Percentiles rank a stretch among this genome's conserved stretches.
phyloP scores from a whole-genome alignment of 768 basidiomycete species.

The Mycena latifolia region DNA sequence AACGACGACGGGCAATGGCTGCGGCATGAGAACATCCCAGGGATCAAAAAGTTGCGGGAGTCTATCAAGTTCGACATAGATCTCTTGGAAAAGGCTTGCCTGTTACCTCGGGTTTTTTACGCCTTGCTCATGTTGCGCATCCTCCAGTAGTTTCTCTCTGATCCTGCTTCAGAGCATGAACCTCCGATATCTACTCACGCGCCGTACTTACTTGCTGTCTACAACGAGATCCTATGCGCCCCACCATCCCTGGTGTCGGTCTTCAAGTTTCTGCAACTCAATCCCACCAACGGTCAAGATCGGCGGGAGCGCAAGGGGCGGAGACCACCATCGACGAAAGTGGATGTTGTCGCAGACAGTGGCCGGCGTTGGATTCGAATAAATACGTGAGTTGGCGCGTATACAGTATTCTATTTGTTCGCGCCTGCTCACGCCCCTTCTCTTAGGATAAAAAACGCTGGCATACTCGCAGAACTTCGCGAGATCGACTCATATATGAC shows the following conservation, averaged over 20 bases:
- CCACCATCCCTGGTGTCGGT: slow-evolving; percentile 69
- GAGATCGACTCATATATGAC: slow-evolving; percentile 90
- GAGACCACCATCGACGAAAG: slow-evolving; percentile 61
- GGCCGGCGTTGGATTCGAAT: slow-evolving; percentile 87
- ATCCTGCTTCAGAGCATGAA: slow-evolving; percentile 56
- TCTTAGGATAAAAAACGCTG: slow-evolving; percentile 79
- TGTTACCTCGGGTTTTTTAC: slow-evolving; percentile 19
- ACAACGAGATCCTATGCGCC: slow-evolving; percentile 80
- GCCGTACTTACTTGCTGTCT: slow-evolving; percentile 84
- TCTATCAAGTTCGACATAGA: slow-evolving; percentile 60
- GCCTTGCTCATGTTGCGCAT: slow-evolving; percentile 26
- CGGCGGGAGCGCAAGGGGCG: slow-evolving; percentile 26
- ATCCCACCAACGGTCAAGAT: slow-evolving; percentile 17
- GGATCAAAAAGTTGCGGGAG: slow-evolving; percentile 60
- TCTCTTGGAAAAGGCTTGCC: slow-evolving; percentile 57
- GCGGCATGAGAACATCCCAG: slow-evolving; percentile 47
- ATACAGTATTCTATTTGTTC: not conserved
- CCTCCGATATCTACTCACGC: slow-evolving; percentile 81
- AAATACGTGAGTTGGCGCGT: slow-evolving; percentile 74
- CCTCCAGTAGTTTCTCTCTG: slow-evolving; percentile 73
- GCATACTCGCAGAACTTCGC: slow-evolving; percentile 83
- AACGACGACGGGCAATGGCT: slow-evolving; percentile 50
- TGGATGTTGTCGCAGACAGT: slow-evolving; percentile 84
- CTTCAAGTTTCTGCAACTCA: slow-evolving; percentile 56
- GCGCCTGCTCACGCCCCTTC: not conserved